These are phyloP conservation scores for Penicillium thymicola DNA, from an alignment of 2,329 filamentous ascomycete species.

Conservation along the genomic window DNA sequence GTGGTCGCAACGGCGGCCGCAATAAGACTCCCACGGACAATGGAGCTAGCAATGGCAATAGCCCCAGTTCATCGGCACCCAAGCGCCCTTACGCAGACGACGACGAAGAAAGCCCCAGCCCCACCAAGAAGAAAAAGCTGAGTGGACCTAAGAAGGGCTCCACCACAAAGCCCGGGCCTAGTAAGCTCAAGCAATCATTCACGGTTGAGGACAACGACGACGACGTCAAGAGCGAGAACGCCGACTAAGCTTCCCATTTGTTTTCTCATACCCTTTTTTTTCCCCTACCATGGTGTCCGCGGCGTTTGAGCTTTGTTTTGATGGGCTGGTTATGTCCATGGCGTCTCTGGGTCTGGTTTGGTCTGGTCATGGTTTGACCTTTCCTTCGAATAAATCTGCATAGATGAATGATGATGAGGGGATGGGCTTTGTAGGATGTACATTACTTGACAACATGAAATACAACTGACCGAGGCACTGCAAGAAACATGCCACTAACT, in stretches of 20 bases:
- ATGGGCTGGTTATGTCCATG: conserved; percentile 12
- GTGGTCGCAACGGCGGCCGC: conserved; percentile 47
- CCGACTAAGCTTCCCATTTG: conserved; percentile 23
- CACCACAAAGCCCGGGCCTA: conserved; percentile 38
- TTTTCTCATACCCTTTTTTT: conserved; percentile 15
- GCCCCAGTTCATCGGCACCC: conserved; percentile 33
- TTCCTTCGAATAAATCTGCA: conserved; percentile 20
- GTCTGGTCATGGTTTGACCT: conserved; percentile 9
- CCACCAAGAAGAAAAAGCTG: conserved; percentile 51
- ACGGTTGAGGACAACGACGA: conserved; percentile 35
- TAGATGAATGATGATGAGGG: conserved; percentile 28
- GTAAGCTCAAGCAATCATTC: conserved; percentile 43
- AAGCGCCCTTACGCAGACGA: conserved; percentile 41
- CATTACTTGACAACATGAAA: conserved; percentile 24
- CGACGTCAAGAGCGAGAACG: conserved; percentile 38
- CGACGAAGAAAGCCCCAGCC: conserved; percentile 42
- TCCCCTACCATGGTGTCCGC: conserved; percentile 13
- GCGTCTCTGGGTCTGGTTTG: conserved; percentile 20
- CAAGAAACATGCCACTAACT: conserved; percentile 1
- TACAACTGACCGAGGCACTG: conserved; percentile 11
- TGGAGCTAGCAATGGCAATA: conserved; percentile 40
- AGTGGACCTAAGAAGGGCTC: conserved; percentile 38
- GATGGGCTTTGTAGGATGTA: conserved; percentile 22
- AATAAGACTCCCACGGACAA: conserved; percentile 46
- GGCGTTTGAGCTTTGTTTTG: conserved; percentile 12